Base-by-base conservation (phyloP, 192 early-diverging fungal species). In the Phlyctochytrium planicorne region DNA sequence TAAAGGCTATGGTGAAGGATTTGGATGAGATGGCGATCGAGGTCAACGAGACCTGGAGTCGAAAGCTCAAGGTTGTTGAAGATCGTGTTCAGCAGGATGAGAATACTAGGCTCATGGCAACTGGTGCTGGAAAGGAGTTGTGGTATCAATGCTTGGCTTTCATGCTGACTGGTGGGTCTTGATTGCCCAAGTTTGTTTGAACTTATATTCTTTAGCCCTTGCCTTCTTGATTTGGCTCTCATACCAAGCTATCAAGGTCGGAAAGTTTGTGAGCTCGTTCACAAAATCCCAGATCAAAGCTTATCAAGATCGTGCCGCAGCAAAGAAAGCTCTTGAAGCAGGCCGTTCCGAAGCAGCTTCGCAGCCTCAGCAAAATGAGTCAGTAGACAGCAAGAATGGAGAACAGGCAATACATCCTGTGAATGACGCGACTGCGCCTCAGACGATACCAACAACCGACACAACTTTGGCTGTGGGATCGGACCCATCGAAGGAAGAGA, bases 41-140 rank as follows among this genome's bases (percentile, higher is more conserved):
- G 16, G 55, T 57, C 20, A 57, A 57, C 55, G 20, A 57, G 55
- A 57, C 55, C 14, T 57, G 55, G 55, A 57, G 55, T 27, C 10
- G 16, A 6, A 29, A 14, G 55, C 55, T 57, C 27, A 57, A 57
- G 27, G 27, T 14, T 4, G 55, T 57, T 25, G 55, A 57, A 27
- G 55, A 57, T 27, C 10, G 25, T 12, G 55, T 57, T 6, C 40
- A 47, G 40, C 10, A 14, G 40, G 40, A 47, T 6, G 40, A 47
- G 40, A 47, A 47, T 20, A 14, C 40, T 6, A 47, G 40, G 40
- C 6, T 47, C 10, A 20, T 47, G 40, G 40, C 40, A 6, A 47
- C 20, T 6, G 40, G 40, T 6, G 6, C 20, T 47, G 40, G 40
- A 6, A 47, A 47, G 40, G 40, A 47, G 40, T 20, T 47, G 40